These are phyloP conservation scores for Nicotiana paniculata DNA, from an alignment of 257 asterid species.

Conservation along the genomic window DNA sequence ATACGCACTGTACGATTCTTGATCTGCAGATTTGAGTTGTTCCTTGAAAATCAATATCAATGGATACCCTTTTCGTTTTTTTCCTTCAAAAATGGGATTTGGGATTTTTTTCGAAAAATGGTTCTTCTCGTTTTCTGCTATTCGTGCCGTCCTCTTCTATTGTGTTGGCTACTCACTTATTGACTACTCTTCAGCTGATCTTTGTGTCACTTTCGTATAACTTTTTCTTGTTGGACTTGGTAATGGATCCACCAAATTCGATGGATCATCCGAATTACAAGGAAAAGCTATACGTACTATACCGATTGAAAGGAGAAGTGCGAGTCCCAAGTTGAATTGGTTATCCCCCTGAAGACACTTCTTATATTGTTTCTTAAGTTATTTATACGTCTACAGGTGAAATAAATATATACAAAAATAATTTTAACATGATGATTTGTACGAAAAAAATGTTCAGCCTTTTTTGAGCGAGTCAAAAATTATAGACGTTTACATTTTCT, in stretches of 20 bases:
- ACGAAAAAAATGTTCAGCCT: not conserved
- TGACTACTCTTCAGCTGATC: not conserved
- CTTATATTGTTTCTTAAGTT: not conserved
- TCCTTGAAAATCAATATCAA: not conserved
- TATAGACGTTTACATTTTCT: too few species aligned
- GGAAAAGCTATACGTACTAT: slow-evolving; percentile 26
- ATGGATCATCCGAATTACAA: slow-evolving; percentile 22
- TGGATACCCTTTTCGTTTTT: not conserved
- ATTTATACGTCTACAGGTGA: not conserved
- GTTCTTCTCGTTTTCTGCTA: not conserved
- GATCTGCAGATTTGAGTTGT: not conserved
- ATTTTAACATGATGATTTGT: too few species aligned
- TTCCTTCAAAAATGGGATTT: not conserved
- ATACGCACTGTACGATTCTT: not conserved
- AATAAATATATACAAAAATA: not conserved
- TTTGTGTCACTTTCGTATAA: not conserved
- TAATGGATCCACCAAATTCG: slow-evolving; percentile 39
- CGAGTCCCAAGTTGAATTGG: not conserved
- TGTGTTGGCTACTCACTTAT: not conserved
- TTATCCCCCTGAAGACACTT: not conserved
- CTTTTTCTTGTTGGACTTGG: not conserved
- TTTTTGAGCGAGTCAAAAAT: too few species aligned
- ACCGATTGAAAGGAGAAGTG: slow-evolving; percentile 6
- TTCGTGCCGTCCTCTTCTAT: not conserved
- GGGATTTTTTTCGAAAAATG: slow-evolving; percentile 6